Conservation (phyloP, 2,329 filamentous ascomycete species). For the Periglandula ipomoeae region DNA sequence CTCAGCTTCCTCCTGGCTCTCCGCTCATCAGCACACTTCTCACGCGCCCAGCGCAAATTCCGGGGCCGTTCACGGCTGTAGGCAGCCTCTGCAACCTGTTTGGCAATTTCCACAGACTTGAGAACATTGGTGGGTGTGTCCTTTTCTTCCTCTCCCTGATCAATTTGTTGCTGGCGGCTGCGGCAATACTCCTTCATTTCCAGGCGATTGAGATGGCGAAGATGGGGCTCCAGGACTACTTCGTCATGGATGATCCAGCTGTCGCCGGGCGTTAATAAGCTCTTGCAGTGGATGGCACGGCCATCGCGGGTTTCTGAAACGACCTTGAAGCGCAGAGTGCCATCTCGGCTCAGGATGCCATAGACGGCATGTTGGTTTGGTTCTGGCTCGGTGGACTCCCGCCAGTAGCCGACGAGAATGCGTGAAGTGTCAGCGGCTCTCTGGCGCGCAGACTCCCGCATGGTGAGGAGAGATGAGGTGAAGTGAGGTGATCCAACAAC, state of each 20-base stretch:
- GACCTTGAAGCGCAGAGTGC: constrained; percentile 3
- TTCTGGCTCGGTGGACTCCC: constrained; percentile 2
- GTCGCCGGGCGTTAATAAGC: not conserved
- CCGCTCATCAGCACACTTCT: constrained; percentile 4
- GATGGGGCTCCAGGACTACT: constrained; percentile 2
- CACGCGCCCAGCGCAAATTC: constrained; percentile 1
- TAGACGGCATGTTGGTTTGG: constrained; percentile 4
- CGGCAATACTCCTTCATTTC: constrained; percentile 4
- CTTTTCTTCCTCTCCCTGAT: not conserved
- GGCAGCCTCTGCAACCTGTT: not conserved
- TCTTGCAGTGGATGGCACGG: constrained; percentile 1
- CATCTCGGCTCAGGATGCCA: constrained; percentile 2
- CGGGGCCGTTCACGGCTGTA: not conserved
- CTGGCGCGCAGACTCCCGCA: not conserved
- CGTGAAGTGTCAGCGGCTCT: constrained; percentile 1
- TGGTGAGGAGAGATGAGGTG: not conserved
- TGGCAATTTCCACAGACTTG: not conserved
- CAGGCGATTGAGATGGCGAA: constrained; percentile 1
- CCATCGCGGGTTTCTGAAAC: constrained; percentile 1
- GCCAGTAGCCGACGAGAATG: constrained; percentile 3
- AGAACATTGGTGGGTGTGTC: not conserved
- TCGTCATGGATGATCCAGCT: constrained; percentile 5
- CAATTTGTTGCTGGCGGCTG: not conserved
- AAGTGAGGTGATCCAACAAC: not conserved
- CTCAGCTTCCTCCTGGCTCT: constrained; percentile 1